Conservation (phyloP, 306 rosid genomes). For the Malus fusca region DNA sequence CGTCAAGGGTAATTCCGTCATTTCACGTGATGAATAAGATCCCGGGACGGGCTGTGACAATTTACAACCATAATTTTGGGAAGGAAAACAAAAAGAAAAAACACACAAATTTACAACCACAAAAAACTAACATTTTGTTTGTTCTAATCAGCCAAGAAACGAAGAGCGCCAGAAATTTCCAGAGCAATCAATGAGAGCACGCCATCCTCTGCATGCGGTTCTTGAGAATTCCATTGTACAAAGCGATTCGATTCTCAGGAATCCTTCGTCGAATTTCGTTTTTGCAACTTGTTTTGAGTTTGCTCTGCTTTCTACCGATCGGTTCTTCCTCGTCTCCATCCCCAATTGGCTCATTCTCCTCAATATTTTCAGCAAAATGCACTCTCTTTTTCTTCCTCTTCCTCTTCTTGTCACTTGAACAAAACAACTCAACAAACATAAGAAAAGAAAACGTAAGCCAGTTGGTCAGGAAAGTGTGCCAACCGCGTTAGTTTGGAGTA, state of each 20-base stretch:
- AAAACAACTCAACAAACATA: not conserved
- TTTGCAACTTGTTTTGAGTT: slow-evolving; percentile 16
- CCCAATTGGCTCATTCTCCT: slow-evolving; percentile 29
- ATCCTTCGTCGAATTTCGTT: slow-evolving; percentile 14
- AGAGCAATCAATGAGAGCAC: slow-evolving; percentile 23
- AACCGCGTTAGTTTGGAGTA: too few species aligned
- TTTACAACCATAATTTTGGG: not conserved
- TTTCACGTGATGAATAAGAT: too few species aligned
- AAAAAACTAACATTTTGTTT: slow-evolving; percentile 10
- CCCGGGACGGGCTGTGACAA: too few species aligned
- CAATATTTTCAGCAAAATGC: slow-evolving; percentile 56
- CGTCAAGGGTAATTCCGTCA: too few species aligned
- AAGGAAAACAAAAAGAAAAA: not conserved
- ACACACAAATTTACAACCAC: slow-evolving; percentile 25
- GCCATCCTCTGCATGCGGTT: slow-evolving; percentile 30
- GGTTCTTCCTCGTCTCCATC: slow-evolving; percentile 19
- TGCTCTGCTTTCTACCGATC: slow-evolving; percentile 11
- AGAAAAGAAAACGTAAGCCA: not conserved
- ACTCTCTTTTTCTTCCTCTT: slow-evolving; percentile 62
- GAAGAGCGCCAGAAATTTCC: not conserved
- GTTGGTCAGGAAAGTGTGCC: too few species aligned
- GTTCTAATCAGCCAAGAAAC: not conserved
- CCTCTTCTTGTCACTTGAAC: slow-evolving; percentile 26
- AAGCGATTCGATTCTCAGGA: slow-evolving; percentile 35
- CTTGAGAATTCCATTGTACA: slow-evolving; percentile 46